These are phyloP conservation scores for Kurtzmaniella quercitrusa DNA, from an alignment of 1,139 yeast species.

Conservation along the genomic window DNA sequence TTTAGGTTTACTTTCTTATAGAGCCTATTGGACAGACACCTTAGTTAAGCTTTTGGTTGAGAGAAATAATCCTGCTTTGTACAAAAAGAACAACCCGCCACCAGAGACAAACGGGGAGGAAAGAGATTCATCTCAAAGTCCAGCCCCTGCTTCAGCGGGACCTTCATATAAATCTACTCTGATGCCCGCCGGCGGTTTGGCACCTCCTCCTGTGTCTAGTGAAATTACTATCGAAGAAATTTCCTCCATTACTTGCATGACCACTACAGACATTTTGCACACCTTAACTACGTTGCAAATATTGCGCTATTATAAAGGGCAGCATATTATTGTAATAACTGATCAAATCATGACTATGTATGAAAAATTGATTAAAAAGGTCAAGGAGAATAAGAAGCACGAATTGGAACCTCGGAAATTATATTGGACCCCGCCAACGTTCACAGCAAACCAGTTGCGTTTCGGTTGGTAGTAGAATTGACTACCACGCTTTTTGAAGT, in stretches of 20 bases:
- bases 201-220: conserved; percentile 23
- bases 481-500: too few species aligned
- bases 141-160: conserved; percentile 12
- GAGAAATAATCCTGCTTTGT: conserved; percentile 38
- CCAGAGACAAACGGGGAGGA: conserved; percentile 25
- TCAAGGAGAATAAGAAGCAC: conserved; percentile 65
- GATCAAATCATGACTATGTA: conserved; percentile 78
- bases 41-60: conserved; percentile 74
- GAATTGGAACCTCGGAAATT: conserved; percentile 69
- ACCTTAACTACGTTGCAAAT: conserved; percentile 89
- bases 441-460: conserved; percentile 91
- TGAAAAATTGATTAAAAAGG: conserved; percentile 60
- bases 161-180: conserved; percentile 2
- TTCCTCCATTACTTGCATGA: conserved; percentile 84
- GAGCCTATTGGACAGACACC: conserved; percentile 97
- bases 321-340: conserved; percentile 87
- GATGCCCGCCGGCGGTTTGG: not conserved
- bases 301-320: conserved; percentile 90
- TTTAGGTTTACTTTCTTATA: conserved; percentile 84
- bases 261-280: conserved; percentile 91
- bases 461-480: conserved; percentile 77
- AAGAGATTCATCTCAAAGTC: conserved; percentile 20
- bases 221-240: conserved; percentile 93
- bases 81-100: conserved; percentile 35
- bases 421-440: conserved; percentile 93